Evolutionary conservation across 768 basidiomycete genomes (phyloP), one percentile per base, ranked within the genome.

Genomic region (Boletus patriciae): DNA sequence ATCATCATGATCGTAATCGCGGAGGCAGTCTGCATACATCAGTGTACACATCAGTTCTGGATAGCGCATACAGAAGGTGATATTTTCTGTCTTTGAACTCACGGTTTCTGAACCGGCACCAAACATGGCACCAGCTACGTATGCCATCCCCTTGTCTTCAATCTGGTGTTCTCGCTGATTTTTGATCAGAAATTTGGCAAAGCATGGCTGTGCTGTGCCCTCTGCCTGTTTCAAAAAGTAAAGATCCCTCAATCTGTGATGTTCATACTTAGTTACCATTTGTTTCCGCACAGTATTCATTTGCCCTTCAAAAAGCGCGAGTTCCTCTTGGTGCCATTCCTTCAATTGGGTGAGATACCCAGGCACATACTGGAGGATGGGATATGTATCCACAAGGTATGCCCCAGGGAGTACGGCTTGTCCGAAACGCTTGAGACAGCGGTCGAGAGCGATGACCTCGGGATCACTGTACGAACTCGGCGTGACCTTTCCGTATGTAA

Each of bases 51-150:
- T 34, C 18, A 36, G 21, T 27, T 19, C 23, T 18, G 11, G 27
- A 43, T 10, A 41, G 15, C 23, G 13, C 15, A 45, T 7, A 6
- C 25, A 18, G 12, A 12, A 27, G 4, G 5, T 6, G 27, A 27
- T 27, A 27, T 8, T 27, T 25, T 25, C 33, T 40, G n/a, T 21
- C 7, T 13, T 33, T 16, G 4, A 40, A 25, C 47, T 18, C 12
- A 58, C 58, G 19, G 58, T 59, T 36, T 59, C 58, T 42, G 58
- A 34, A n/a, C 56, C 58, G 0, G 56, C 58, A 3, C 56, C 56
- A 38, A 59, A 59, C 58, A 59, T 51, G 21, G 40, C 33, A 33
- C 58, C 58, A 16, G 45, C 43, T 1, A 59, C 18, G n/a, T 59
- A 59, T 9, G 49, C 58, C 12, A 59, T 42, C 2, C 51, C 47